Evolutionary conservation across 805 yeast species (phyloP).

Genomic region (Ogataea trehalophila): DNA sequence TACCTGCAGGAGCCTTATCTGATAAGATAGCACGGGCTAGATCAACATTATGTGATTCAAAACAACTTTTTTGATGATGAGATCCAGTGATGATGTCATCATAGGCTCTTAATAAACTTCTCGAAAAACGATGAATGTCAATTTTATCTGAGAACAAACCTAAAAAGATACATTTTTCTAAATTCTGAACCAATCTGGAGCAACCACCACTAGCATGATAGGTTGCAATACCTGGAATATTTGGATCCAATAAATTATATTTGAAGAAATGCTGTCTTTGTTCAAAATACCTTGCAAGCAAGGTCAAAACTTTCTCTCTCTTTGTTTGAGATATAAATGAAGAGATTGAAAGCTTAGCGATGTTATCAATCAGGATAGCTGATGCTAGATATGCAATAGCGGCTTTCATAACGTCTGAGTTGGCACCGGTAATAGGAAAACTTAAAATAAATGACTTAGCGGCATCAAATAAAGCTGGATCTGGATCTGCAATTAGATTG

Average conservation of each 20-base stretch:
- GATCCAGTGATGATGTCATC: slow-evolving; percentile 15
- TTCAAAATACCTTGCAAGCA: slow-evolving; percentile 37
- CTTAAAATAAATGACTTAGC: slow-evolving; percentile 33
- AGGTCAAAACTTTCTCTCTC: slow-evolving; percentile 33
- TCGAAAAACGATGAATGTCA: slow-evolving; percentile 45
- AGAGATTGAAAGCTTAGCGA: slow-evolving; percentile 29
- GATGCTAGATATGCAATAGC: slow-evolving; percentile 36
- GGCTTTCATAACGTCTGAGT: slow-evolving; percentile 24
- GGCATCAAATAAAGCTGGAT: slow-evolving; percentile 31
- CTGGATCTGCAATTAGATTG: slow-evolving; percentile 34
- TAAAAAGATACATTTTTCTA: slow-evolving; percentile 48
- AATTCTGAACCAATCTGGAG: slow-evolving; percentile 30
- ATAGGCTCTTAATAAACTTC: slow-evolving; percentile 33
- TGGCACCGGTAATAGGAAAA: slow-evolving; percentile 30
- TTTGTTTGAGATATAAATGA: slow-evolving; percentile 18
- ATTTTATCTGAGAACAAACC: slow-evolving; percentile 48
- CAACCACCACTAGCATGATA: slow-evolving; percentile 27
- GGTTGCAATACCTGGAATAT: not conserved
- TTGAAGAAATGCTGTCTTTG: slow-evolving; percentile 25
- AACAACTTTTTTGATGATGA: slow-evolving; percentile 22
- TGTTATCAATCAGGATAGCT: slow-evolving; percentile 32
- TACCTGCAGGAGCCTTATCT: slow-evolving; percentile 63
- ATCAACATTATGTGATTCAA: slow-evolving; percentile 28
- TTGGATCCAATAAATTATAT: not conserved
- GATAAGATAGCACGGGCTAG: slow-evolving; percentile 42